Conservation (phyloP, 2,329 filamentous ascomycete species). For the Verticillium dahliae region DNA sequence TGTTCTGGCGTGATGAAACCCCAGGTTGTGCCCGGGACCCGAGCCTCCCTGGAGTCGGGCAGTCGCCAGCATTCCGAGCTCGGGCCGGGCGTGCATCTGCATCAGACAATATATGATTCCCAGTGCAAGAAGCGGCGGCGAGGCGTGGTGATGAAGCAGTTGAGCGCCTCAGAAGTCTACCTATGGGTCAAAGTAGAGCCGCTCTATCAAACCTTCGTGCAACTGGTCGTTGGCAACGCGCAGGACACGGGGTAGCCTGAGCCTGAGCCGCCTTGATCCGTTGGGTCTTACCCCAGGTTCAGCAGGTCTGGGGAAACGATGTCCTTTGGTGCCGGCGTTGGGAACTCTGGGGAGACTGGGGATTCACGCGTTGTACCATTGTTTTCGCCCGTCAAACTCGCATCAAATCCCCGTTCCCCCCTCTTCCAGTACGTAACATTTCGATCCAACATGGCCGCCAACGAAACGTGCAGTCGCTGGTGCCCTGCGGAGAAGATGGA, state of each 20-base stretch:
- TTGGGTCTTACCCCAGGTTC: neutral
- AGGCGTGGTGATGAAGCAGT: neutral
- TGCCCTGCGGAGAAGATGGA: constrained; percentile 1
- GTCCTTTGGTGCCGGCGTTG: neutral
- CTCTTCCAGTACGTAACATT: neutral
- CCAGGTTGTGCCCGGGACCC: neutral
- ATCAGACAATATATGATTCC: neutral
- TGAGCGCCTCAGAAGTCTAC: neutral
- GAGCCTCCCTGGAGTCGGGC: neutral
- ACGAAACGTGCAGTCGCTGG: neutral
- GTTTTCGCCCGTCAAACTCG: neutral
- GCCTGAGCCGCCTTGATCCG: neutral
- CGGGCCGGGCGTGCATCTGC: neutral
- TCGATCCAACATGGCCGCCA: neutral
- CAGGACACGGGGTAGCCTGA: neutral
- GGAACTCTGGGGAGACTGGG: neutral
- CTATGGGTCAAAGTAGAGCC: neutral
- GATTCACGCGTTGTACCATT: neutral
- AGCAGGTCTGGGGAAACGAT: neutral
- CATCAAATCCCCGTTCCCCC: neutral
- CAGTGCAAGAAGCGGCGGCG: neutral
- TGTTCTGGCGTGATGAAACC: neutral
- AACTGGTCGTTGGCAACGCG: neutral
- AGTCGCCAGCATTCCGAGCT: neutral
- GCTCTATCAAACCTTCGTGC: neutral